Conservation (phyloP, 352 stramenopile species). For the Phytopythium litorale region DNA sequence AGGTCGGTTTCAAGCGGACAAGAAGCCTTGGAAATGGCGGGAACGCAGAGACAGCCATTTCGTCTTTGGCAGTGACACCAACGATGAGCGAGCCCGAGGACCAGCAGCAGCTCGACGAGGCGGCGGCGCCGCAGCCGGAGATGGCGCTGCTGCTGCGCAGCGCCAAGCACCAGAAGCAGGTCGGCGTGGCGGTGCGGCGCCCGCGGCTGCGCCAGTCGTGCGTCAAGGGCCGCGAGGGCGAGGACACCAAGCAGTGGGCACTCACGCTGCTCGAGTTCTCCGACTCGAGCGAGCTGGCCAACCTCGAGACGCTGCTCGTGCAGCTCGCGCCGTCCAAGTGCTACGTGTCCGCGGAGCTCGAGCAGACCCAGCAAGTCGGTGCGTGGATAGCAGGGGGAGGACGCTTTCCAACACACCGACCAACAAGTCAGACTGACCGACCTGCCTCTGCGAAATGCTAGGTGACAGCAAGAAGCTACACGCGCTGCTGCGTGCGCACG, state of each 20-base stretch:
- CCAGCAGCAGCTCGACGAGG: slow-evolving; percentile 14
- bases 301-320: slow-evolving; percentile 82
- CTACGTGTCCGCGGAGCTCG: slow-evolving; percentile 56
- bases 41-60: background rate
- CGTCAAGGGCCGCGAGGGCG: slow-evolving; percentile 58
- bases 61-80: background rate
- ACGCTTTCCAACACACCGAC: background rate
- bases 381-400: background rate
- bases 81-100: slow-evolving; percentile 41
- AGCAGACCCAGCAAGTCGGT: slow-evolving; percentile 49
- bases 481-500: slow-evolving; percentile 60
- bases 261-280: slow-evolving; percentile 77
- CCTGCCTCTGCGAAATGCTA: background rate
- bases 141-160: slow-evolving; percentile 80
- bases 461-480: slow-evolving; percentile 84
- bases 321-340: slow-evolving; percentile 75
- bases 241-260: slow-evolving; percentile 86
- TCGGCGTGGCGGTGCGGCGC: slow-evolving; percentile 71
- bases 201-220: slow-evolving; percentile 69
- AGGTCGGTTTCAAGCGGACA: background rate
- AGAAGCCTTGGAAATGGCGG: background rate
- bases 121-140: slow-evolving; percentile 36
- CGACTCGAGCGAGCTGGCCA: slow-evolving; percentile 79
- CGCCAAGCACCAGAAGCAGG: slow-evolving; percentile 78
- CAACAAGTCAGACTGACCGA: background rate